phyloP scores from a whole-genome alignment of 2,329 filamentous ascomycete species.

The Juglanconis sp. region DNA sequence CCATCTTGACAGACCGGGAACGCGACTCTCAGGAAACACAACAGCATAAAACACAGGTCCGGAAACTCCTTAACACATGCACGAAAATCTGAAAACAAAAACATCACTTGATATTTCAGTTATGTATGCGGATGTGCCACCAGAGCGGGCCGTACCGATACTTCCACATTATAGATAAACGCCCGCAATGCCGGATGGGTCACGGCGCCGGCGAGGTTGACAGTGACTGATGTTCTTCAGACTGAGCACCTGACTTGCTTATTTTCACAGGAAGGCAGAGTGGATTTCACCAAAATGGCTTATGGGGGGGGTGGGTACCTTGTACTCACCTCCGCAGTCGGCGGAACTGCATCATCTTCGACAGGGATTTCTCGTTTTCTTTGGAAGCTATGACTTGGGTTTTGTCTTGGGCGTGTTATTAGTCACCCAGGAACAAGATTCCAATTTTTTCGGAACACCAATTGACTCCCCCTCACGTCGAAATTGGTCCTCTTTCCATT shows the following conservation, averaged over 20 bases:
- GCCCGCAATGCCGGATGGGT: too few species aligned
- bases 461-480: conserved; percentile 1
- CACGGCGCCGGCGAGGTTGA: too few species aligned
- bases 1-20: background rate
- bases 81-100: too few species aligned
- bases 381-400: conserved; percentile 4
- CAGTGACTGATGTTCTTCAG: too few species aligned
- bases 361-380: conserved; percentile 1
- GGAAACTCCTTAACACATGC: too few species aligned
- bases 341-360: conserved; percentile 6
- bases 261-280: too few species aligned
- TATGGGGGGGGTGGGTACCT: background rate
- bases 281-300: too few species aligned
- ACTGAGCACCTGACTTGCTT: too few species aligned
- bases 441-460: conserved; percentile 9
- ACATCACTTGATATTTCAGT: too few species aligned
- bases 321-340: conserved; percentile 10
- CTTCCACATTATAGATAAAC: background rate
- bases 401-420: conserved; percentile 3
- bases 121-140: background rate
- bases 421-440: conserved; percentile 2
- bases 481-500: background rate
- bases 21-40: too few species aligned
- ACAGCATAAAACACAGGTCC: too few species aligned
- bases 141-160: background rate